Evolutionary conservation across 495 filamentous ascomycete genomes (phyloP).

Genomic region (Daldinia concentrica): DNA sequence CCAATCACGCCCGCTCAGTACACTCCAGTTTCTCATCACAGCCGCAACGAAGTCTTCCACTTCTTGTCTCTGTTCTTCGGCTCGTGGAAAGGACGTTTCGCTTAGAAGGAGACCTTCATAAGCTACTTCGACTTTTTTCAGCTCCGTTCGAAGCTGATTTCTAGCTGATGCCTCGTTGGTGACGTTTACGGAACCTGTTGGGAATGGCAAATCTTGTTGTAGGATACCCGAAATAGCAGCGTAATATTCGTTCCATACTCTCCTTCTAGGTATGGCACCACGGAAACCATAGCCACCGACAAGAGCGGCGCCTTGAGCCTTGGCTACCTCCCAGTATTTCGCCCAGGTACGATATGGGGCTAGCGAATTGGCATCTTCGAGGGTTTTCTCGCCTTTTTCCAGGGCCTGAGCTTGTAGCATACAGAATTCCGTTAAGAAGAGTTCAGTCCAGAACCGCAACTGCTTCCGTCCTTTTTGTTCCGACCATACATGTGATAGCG

Average conservation of each 20-base stretch:
- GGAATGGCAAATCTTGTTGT: constrained; percentile 61
- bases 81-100: constrained; percentile 83
- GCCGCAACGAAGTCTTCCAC: constrained; percentile 83
- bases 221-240: constrained; percentile 72
- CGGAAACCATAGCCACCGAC: constrained; percentile 57
- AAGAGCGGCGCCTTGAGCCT: constrained; percentile 46
- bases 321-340: constrained; percentile 62
- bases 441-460: constrained; percentile 79
- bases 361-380: constrained; percentile 60
- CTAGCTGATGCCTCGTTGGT: constrained; percentile 61
- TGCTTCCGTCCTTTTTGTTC: constrained; percentile 62
- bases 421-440: constrained; percentile 76
- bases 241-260: constrained; percentile 86
- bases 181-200: constrained; percentile 53
- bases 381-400: constrained; percentile 53
- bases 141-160: constrained; percentile 72
- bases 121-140: constrained; percentile 75
- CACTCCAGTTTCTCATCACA: constrained; percentile 84
- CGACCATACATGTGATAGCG: constrained; percentile 59
- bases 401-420: constrained; percentile 68
- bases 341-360: constrained; percentile 70
- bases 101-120: constrained; percentile 78
- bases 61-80: constrained; percentile 74
- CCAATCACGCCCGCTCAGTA: constrained; percentile 79
- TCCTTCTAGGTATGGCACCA: constrained; percentile 60